phyloP scores from a whole-genome alignment of 2,329 filamentous ascomycete species.

The Aspergillus sp. region DNA sequence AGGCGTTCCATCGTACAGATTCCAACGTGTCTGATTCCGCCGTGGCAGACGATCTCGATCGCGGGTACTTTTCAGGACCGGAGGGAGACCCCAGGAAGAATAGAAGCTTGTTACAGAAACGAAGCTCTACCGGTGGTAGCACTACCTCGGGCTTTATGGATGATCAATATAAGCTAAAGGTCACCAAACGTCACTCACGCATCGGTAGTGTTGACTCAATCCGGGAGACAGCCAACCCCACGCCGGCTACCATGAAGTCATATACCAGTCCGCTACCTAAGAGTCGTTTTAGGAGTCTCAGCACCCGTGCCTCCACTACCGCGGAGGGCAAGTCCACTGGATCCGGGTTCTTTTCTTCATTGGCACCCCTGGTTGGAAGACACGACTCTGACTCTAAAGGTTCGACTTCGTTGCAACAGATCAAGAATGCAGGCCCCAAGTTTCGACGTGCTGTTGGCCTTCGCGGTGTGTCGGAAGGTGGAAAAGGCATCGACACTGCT shows the following conservation, averaged over 20 bases:
- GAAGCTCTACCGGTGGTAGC: conserved; percentile 42
- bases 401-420: conserved; percentile 48
- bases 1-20: conserved; percentile 16
- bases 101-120: conserved; percentile 78
- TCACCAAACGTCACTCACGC: conserved; percentile 70
- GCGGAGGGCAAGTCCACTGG: conserved; percentile 48
- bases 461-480: conserved; percentile 74
- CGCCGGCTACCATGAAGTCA: conserved; percentile 62
- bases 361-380: conserved; percentile 45
- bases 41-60: conserved; percentile 63
- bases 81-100: conserved; percentile 71
- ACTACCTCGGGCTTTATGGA: conserved; percentile 71
- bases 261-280: conserved; percentile 58
- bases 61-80: conserved; percentile 89
- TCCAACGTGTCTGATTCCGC: conserved; percentile 31
- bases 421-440: conserved; percentile 58
- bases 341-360: conserved; percentile 43
- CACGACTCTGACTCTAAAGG: conserved; percentile 50
- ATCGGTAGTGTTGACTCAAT: conserved; percentile 77
- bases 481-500: conserved; percentile 49
- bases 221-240: conserved; percentile 51
- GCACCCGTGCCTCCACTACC: conserved; percentile 52
- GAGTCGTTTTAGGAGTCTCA: conserved; percentile 58
- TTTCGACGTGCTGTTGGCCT: conserved; percentile 66
- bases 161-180: conserved; percentile 64